phyloP scores from a whole-genome alignment of 768 basidiomycete genomes.

The Gyrodon lividus region DNA sequence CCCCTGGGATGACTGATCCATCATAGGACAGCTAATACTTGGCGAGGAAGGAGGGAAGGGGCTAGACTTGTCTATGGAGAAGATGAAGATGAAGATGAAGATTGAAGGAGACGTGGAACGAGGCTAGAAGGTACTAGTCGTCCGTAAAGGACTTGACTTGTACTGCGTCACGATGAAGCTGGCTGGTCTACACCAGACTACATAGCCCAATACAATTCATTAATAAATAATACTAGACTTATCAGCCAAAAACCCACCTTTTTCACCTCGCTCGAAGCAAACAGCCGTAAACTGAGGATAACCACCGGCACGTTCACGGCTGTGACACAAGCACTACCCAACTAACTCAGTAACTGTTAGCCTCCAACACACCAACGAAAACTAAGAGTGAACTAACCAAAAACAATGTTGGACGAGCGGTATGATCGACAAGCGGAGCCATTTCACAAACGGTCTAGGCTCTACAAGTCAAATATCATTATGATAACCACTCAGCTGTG shows the following conservation, averaged over 20 bases:
- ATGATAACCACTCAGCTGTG: not conserved
- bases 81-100: not conserved
- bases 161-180: no score
- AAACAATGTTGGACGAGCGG: conserved; percentile 6
- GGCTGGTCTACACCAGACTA: no score
- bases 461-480: no score
- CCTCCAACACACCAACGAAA: no score
- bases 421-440: conserved; percentile 19
- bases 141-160: no score
- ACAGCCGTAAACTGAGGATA: conserved; percentile 25
- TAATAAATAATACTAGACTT: conserved; percentile 1
- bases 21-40: conserved; percentile 7
- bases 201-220: no score
- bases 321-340: no score
- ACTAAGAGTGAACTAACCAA: no score
- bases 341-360: no score
- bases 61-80: not conserved
- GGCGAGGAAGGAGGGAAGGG: not conserved
- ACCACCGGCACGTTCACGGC: conserved; percentile 1
- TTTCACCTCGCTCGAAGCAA: no score
- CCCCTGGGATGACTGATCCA: conserved; percentile 32
- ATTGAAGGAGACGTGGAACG: not conserved
- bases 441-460: conserved; percentile 27
- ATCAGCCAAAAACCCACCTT: no score
- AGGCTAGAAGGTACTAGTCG: not conserved